phyloP scores from a whole-genome alignment of 73 alveolate genomes.

The Paramecium bursaria region DNA sequence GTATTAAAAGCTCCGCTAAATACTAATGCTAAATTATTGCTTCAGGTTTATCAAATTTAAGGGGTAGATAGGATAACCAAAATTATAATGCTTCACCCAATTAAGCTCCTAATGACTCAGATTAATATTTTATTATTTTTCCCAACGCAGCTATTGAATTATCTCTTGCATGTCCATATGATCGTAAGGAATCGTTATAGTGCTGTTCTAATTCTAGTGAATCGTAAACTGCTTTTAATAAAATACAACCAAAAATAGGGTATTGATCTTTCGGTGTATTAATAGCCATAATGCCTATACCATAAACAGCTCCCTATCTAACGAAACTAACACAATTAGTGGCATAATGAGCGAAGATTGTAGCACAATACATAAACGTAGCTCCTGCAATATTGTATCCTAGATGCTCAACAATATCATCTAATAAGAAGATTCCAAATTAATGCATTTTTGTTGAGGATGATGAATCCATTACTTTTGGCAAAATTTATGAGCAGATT shows the following conservation, averaged over 20 bases:
- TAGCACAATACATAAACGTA: slow-evolving; percentile 77
- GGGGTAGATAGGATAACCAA: slow-evolving; percentile 76
- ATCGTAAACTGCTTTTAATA: slow-evolving; percentile 67
- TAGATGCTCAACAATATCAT: slow-evolving; percentile 95
- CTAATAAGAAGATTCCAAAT: slow-evolving; percentile 94
- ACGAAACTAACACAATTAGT: slow-evolving; percentile 78
- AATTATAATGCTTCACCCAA: slow-evolving; percentile 52
- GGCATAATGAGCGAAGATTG: slow-evolving; percentile 79
- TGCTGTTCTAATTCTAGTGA: slow-evolving; percentile 73
- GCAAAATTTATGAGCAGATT: slow-evolving; percentile 63
- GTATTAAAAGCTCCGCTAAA: slow-evolving; percentile 68
- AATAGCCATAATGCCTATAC: slow-evolving; percentile 90
- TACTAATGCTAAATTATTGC: slow-evolving; percentile 74
- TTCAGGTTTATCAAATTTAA: slow-evolving; percentile 79
- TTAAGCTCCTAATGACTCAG: slow-evolving; percentile 59
- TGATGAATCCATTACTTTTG: slow-evolving; percentile 71
- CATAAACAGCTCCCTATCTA: slow-evolving; percentile 97
- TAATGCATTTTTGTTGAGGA: slow-evolving; percentile 77
- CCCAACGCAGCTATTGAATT: slow-evolving; percentile 90
- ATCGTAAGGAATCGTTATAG: slow-evolving; percentile 66
- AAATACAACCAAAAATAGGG: slow-evolving; percentile 52
- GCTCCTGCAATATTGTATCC: slow-evolving; percentile 83
- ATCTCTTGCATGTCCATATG: slow-evolving; percentile 85
- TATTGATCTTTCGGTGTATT: slow-evolving; percentile 70
- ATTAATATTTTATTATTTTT: slow-evolving; percentile 74